Conservation (phyloP, 805 yeast genomes). For the Candida maesae region DNA sequence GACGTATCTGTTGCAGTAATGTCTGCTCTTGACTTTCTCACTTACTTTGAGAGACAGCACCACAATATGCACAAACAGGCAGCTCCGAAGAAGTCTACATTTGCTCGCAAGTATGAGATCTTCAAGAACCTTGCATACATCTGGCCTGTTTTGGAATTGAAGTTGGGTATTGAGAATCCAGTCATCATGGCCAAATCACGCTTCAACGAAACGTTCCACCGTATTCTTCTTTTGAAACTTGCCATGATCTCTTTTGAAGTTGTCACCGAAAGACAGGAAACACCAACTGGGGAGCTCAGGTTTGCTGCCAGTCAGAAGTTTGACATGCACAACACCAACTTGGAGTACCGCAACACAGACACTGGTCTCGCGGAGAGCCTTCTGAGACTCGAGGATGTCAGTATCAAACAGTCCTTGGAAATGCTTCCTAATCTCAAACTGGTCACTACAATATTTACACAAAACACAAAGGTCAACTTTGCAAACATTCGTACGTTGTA, state of each 20-base stretch:
- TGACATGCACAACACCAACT: conserved; percentile 13
- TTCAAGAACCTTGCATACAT: conserved; percentile 20
- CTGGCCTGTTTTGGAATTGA: conserved; percentile 33
- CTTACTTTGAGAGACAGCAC: conserved; percentile 5
- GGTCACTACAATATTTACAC: conserved; percentile 4
- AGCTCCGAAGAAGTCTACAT: not conserved
- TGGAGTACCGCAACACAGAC: conserved; percentile 18
- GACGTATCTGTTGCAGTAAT: conserved; percentile 34
- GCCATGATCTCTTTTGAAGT: conserved; percentile 22
- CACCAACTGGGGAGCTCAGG: conserved; percentile 21
- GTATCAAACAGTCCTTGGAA: conserved; percentile 13
- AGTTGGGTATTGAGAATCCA: conserved; percentile 38
- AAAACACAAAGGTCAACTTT: conserved; percentile 24
- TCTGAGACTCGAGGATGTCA: conserved; percentile 15
- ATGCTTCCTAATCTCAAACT: conserved; percentile 14
- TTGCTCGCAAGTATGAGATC: conserved; percentile 9
- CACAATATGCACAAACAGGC: not conserved
- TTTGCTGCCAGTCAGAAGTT: conserved; percentile 14
- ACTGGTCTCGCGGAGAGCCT: conserved; percentile 7
- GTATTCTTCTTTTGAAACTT: conserved; percentile 29
- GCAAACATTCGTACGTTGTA: conserved; percentile 28
- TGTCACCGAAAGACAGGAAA: conserved; percentile 8
- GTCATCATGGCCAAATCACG: conserved; percentile 31
- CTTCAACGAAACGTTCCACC: conserved; percentile 28
- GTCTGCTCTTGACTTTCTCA: conserved; percentile 21